These are phyloP conservation scores for Picea mariana DNA, from an alignment of 83 land plant genomes.

Conservation along the genomic window DNA sequence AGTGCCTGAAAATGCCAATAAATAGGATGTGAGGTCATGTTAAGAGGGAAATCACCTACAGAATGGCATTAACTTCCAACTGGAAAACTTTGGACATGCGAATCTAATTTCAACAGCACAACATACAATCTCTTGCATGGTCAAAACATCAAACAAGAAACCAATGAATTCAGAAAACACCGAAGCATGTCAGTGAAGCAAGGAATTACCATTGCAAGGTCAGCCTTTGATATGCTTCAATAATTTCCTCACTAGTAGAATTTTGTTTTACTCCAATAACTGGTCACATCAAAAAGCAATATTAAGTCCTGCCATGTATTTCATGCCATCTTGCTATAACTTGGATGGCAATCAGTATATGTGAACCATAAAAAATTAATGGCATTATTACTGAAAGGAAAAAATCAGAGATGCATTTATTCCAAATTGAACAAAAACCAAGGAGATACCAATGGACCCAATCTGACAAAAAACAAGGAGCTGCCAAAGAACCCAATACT, in stretches of 20 bases:
- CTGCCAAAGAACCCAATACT: background rate
- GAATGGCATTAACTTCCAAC: background rate
- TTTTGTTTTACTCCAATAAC: conserved; percentile 15
- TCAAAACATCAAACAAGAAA: background rate
- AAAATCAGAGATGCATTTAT: background rate
- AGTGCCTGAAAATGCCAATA: conserved; percentile 13
- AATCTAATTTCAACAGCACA: background rate
- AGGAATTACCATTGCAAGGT: conserved; percentile 11
- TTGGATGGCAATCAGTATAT: background rate
- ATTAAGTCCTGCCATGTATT: background rate
- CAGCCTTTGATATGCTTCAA: conserved; percentile 17
- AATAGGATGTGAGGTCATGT: background rate
- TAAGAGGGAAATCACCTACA: background rate
- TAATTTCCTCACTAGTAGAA: conserved; percentile 7
- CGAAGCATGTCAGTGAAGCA: background rate
- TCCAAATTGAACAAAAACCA: background rate
- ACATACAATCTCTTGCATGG: background rate
- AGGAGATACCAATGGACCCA: background rate
- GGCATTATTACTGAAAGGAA: background rate
- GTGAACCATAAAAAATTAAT: background rate
- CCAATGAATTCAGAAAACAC: background rate
- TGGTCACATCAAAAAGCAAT: conserved; percentile 4
- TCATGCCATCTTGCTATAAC: background rate
- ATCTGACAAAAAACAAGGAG: background rate
- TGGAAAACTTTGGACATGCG: background rate